Percentiles rank a stretch among this genome's conserved stretches.
Conservation (phyloP, 371 early-diverging fungal species). For the Globomyces sp. region DNA sequence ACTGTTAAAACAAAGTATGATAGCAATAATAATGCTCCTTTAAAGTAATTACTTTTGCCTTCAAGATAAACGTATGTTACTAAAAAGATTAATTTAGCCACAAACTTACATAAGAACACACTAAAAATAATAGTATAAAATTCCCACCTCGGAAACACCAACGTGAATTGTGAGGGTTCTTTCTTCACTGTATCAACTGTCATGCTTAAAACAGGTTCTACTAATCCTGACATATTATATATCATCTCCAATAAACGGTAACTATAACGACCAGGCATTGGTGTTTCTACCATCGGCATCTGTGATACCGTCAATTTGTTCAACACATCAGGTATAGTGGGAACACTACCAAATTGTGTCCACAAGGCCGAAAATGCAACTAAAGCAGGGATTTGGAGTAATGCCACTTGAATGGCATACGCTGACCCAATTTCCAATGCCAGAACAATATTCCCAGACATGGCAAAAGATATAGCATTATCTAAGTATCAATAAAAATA, state of each 20-base stretch:
- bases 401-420: constrained; percentile 93
- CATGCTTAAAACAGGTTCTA: neutral
- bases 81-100: neutral
- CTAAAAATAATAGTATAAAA: constrained; percentile 80
- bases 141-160: constrained; percentile 94
- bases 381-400: constrained; percentile 91
- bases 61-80: constrained; percentile 82
- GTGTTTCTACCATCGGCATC: neutral
- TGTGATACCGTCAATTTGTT: too few species aligned
- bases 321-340: too few species aligned
- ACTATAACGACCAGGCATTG: neutral
- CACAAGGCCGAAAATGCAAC: constrained; percentile 78
- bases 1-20: constrained; percentile 80
- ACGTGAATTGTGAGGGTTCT: constrained; percentile 41
- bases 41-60: constrained; percentile 94
- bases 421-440: constrained; percentile 96
- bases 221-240: neutral
- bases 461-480: constrained; percentile 95
- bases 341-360: neutral
- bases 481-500: constrained; percentile 36
- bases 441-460: constrained; percentile 88
- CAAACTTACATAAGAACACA: constrained; percentile 72
- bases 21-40: constrained; percentile 86
- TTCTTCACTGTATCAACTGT: neutral
- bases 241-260: neutral